These are phyloP conservation scores for Blastobotrys parvus DNA, from an alignment of 805 yeast species.

Conservation along the genomic window DNA sequence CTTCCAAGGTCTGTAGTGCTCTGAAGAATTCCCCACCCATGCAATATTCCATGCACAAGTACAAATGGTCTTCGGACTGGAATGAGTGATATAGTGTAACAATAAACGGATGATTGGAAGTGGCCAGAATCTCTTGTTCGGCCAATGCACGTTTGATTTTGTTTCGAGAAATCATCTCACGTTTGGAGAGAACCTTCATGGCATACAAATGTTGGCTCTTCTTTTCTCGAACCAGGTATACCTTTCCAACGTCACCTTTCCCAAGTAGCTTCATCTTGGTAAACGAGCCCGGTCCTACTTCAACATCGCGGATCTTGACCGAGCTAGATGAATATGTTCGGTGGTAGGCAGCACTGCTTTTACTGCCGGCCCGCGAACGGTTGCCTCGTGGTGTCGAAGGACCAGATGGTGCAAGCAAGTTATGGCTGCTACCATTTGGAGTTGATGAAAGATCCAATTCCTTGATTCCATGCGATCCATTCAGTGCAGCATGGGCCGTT, in stretches of 20 bases:
- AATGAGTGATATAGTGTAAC: conserved; percentile 94
- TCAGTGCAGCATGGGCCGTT: background rate
- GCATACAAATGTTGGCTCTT: conserved; percentile 71
- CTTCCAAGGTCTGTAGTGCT: conserved; percentile 83
- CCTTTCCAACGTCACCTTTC: conserved; percentile 97
- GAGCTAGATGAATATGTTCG: conserved; percentile 69
- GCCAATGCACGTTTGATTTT: conserved; percentile 92
- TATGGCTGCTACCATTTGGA: too few relatives aligned
- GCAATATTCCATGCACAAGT: conserved; percentile 96
- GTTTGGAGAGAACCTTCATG: conserved; percentile 82
- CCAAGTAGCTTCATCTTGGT: conserved; percentile 88
- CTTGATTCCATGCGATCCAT: too few relatives aligned
- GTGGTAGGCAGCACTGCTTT: conserved; percentile 32
- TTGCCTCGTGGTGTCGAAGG: conserved; percentile 2
- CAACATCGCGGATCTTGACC: conserved; percentile 63
- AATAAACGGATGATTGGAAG: conserved; percentile 94
- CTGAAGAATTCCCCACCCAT: conserved; percentile 99
- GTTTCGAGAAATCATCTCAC: conserved; percentile 91
- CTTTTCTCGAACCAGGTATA: conserved; percentile 82
- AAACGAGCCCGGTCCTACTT: conserved; percentile 79
- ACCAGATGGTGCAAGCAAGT: too few relatives aligned
- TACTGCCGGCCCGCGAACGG: conserved; percentile 33
- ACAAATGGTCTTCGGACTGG: conserved; percentile 85
- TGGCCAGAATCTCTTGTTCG: conserved; percentile 92
- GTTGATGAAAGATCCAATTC: too few relatives aligned